Base-by-base conservation (phyloP, 306 rosid species). In the Mucuna pruriens region DNA sequence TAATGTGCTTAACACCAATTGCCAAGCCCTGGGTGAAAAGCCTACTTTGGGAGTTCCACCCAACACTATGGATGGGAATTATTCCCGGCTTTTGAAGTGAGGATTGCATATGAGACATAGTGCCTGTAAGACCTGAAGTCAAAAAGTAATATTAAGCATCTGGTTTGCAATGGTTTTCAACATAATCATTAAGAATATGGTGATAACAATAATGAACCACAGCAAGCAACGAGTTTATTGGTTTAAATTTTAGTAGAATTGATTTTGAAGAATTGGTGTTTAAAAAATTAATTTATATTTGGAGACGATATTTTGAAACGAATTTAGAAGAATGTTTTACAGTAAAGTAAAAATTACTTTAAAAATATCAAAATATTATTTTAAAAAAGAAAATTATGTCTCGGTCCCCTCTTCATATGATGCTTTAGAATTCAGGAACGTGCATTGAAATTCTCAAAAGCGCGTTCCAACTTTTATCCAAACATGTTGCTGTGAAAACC, bases 41-140 rank as follows among this genome's bases (percentile, higher is more conserved):
- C 73, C 73, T 82, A 26, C 83, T 80, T 45, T 76, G 65, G 38
- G 76, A 61, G 34, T 80, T 73, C 73, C 87, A 78, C 66, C 84
- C 82, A n/a, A 77, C 72, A 75, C 76, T 87, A 29, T 68, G 71
- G 71, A 80, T 58, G 9, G 85, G 79, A 74, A 87, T 45, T 83
- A 68, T 46, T 55, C 85, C 80, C 73, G 92, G 86, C 82, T 86
- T 92, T 82, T 86, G 93, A 86, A 85, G 52, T 68, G 82, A 80
- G 81, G 91, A 78, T 77, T 58, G 86, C 79, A 84, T 64, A 74
- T 82, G 87, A 31, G 81, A 85, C 86, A 82, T 63, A 44, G 78
- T 78, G 54, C 85, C 86, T 19, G 81, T 75, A 15, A 85, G 71
- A 84, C 84, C 87, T 87, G 83, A 62, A 81, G 66, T 82, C 22